Conservation (phyloP, 31 red algal genomes). For the Odonthalia washingtoniensis region DNA sequence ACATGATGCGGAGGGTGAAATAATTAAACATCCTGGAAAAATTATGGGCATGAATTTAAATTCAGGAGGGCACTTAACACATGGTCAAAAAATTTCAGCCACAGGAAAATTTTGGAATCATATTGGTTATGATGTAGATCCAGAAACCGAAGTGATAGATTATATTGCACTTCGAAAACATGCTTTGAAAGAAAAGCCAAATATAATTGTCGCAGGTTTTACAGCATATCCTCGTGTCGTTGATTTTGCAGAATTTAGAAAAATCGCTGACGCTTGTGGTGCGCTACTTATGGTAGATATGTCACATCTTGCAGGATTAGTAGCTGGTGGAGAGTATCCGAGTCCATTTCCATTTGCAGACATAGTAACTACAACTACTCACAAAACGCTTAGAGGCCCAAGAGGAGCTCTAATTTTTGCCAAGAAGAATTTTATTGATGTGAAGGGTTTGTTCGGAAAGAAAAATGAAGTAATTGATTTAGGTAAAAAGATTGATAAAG, state of each 20-base stretch:
- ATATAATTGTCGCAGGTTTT: constrained; percentile 85
- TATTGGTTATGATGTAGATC: constrained; percentile 88
- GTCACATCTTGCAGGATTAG: constrained; percentile 95
- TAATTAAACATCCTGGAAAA: constrained; percentile 86
- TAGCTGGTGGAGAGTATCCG: constrained; percentile 70
- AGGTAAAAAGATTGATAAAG: constrained; percentile 82
- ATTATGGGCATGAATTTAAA: constrained; percentile 94
- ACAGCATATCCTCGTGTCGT: constrained; percentile 93
- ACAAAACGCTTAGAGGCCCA: constrained; percentile 97
- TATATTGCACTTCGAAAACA: constrained; percentile 75
- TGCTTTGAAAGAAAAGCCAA: constrained; percentile 74
- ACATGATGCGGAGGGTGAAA: too few relatives aligned
- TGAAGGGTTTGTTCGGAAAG: constrained; percentile 42
- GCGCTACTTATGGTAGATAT: constrained; percentile 96
- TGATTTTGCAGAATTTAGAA: constrained; percentile 87
- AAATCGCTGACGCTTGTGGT: constrained; percentile 83
- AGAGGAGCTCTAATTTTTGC: constrained; percentile 91
- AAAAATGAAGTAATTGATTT: constrained; percentile 67
- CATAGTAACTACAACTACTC: constrained; percentile 97
- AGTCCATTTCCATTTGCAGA: constrained; percentile 89
- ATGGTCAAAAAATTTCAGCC: constrained; percentile 65
- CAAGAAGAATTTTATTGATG: too few relatives aligned
- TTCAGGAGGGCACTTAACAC: constrained; percentile 91
- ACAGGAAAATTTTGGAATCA: constrained; percentile 95
- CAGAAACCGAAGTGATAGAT: constrained; percentile 82